These are phyloP conservation scores for Friedmanniomyces endolithicus DNA, from an alignment of 495 filamentous ascomycete genomes.

Conservation along the genomic window DNA sequence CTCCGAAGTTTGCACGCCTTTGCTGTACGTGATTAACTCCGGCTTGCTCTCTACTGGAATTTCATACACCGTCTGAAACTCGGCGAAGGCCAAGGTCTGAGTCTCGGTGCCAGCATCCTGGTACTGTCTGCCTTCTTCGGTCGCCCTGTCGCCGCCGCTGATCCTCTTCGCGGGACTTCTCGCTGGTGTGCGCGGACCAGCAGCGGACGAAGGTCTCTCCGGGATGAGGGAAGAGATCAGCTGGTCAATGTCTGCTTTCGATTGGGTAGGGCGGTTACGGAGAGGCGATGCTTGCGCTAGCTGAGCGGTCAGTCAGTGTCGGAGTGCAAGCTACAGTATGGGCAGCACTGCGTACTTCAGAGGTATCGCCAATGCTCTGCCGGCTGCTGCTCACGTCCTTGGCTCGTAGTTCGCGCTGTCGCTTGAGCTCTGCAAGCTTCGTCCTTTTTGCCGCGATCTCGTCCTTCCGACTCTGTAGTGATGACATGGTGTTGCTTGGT, in stretches of 20 bases:
- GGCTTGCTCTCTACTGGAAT: conserved; percentile 41
- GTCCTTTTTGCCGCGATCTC: conserved; percentile 91
- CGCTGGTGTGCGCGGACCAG: conserved; percentile 26
- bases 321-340: not conserved
- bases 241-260: conserved; percentile 67
- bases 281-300: conserved; percentile 28
- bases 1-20: conserved; percentile 73
- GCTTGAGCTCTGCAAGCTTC: conserved; percentile 88
- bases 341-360: conserved; percentile 16
- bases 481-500: conserved; percentile 5
- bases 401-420: conserved; percentile 69
- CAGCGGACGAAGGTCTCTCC: conserved; percentile 53
- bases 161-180: conserved; percentile 25
- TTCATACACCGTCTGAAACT: conserved; percentile 63
- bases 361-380: conserved; percentile 46
- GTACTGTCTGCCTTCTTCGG: conserved; percentile 1
- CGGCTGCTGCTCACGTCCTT: conserved; percentile 55
- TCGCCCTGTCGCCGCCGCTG: conserved; percentile 56
- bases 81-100: conserved; percentile 57
- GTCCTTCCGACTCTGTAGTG: conserved; percentile 49
- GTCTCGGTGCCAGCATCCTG: conserved; percentile 15
- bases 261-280: conserved; percentile 36
- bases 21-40: conserved; percentile 87
- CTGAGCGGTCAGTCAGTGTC: conserved; percentile 34
- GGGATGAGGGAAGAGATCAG: conserved; percentile 61